Conservation (phyloP, 2,329 filamentous ascomycete genomes). For the Chrysoporthe cubensis region DNA sequence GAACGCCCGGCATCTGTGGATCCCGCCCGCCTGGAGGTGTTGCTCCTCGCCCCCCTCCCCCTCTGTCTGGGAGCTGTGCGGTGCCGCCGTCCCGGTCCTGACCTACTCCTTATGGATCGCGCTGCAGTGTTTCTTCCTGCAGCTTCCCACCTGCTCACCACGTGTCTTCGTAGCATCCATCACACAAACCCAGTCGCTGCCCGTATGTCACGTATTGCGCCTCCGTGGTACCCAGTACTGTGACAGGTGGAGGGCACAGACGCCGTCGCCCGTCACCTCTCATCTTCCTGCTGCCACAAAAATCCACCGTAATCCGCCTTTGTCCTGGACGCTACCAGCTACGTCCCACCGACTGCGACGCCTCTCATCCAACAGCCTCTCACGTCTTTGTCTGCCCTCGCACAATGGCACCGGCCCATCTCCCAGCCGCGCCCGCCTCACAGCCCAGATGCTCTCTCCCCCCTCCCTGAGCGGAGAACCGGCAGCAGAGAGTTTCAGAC, state of each 20-base stretch:
- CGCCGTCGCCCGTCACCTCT: not conserved
- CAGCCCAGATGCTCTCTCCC: no score
- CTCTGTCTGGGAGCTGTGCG: no score
- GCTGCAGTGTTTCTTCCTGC: not conserved
- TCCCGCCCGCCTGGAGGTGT: not conserved
- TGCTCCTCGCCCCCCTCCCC: no score
- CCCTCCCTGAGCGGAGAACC: no score
- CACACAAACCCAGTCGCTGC: not conserved
- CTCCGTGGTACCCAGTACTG: not conserved
- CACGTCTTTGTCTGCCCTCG: not conserved
- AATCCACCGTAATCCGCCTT: not conserved
- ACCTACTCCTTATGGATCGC: not conserved
- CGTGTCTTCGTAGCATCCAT: not conserved
- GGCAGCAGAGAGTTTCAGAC: no score
- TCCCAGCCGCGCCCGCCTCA: not conserved
- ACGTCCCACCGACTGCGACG: no score
- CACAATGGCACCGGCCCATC: not conserved
- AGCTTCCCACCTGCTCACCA: conserved; percentile 2
- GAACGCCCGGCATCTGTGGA: not conserved
- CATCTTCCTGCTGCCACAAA: not conserved
- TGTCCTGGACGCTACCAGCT: no score
- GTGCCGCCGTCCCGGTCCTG: no score
- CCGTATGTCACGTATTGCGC: not conserved
- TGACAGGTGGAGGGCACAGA: not conserved
- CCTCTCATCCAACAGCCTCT: not conserved